Base-by-base conservation (phyloP, 1,139 yeast genomes). In the Taiozyma onychis region DNA sequence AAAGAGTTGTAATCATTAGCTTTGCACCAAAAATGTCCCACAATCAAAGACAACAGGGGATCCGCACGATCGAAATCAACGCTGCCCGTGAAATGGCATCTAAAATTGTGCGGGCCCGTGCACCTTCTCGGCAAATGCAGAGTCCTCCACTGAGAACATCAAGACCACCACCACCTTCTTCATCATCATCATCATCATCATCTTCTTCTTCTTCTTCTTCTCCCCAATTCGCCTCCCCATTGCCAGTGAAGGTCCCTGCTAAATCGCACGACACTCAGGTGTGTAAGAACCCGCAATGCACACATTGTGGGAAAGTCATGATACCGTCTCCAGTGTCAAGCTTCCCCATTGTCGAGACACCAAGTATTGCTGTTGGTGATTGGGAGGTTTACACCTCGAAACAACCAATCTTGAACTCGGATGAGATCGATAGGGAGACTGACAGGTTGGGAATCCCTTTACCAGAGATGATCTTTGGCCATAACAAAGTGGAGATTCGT, bases 381-480 rank as follows among this genome's bases (percentile, higher is more conserved):
- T 93, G 98, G 98, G 79, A 81, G 53, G 78, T 93, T 10, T 78
- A 75, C 56, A 85, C 96, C 0, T 71, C 75, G 45, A 83, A 89
- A 63, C 79, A 78, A 49, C 96, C 99, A 0, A 93, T 93, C 44
- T 70, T 89, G 53, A 84, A 79, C 56, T 75, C 93, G 1, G 72
- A 70, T 3, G 97, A 90, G 64, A 77, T 93, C 52, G 97, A 90
- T 53, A 70, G 70, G 11, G 85, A 81, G 52, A 60, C 56, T 8
- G 80, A 76, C 7, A 66, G 77, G 50, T 76, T 85, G 51, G 81
- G 82, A 11, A 80, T 93, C 57, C 96, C 98, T 0, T 70, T 93
- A 48, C 99, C 99, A 0, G 99, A 93, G 65, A 93, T 93, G 99
- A 90, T 93, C 16, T 93, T 93, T 70, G 98, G 98, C n/a, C 83